A percentile compares a stretch with the other conserved stretches of the same genome.
Conservation (phyloP, 2,329 filamentous ascomycete genomes). For the Tolypocladium tundrense region DNA sequence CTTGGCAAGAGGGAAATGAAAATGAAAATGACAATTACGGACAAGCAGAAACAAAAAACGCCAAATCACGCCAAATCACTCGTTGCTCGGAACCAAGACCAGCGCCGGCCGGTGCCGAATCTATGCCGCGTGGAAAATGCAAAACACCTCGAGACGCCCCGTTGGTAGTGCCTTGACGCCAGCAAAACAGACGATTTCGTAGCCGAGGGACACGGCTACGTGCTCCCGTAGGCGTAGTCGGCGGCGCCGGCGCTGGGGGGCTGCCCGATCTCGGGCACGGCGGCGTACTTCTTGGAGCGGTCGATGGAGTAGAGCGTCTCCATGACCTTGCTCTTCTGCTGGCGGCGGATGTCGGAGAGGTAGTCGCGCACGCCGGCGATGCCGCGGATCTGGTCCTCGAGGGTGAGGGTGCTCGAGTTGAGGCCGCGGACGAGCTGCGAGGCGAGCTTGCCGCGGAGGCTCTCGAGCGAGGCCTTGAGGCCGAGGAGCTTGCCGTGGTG, state of each 20-base stretch:
- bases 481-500: conserved; percentile 78
- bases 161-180: not conserved
- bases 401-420: conserved; percentile 57
- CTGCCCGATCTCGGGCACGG: conserved; percentile 13
- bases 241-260: not conserved
- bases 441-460: conserved; percentile 71
- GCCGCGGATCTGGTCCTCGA: conserved; percentile 80
- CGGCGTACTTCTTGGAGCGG: conserved; percentile 4
- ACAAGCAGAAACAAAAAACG: not conserved
- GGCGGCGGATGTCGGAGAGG: conserved; percentile 62
- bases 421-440: conserved; percentile 68
- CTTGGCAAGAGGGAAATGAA: no score
- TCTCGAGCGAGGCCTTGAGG: conserved; percentile 79
- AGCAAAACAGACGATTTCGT: not conserved
- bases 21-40: no score
- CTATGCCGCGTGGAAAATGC: not conserved
- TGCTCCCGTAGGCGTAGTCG: not conserved
- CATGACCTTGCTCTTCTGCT: conserved; percentile 75
- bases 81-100: not conserved
- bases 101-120: not conserved
- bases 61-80: not conserved
- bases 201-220: not conserved
- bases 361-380: conserved; percentile 72
- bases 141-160: not conserved
- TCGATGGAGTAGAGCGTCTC: conserved; percentile 46